Evolutionary conservation across 1,139 yeast genomes (phyloP).

Genomic region (Taphrina pruni): DNA sequence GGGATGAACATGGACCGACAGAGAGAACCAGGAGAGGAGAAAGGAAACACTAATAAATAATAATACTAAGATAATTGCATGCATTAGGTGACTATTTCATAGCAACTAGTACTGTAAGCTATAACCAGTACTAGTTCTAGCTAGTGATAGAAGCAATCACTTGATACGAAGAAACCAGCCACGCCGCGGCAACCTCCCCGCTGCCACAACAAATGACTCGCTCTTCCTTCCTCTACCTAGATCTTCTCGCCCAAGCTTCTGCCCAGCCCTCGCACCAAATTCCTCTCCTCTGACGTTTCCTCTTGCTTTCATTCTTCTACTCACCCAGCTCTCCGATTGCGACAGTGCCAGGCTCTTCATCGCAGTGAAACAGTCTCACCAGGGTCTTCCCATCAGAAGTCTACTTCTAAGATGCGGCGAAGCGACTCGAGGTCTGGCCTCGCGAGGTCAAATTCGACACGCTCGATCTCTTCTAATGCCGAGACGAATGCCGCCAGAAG

Average conservation of each 20-base stretch:
- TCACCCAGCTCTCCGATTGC: neutral
- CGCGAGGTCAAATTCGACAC: constrained; percentile 26
- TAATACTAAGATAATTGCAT: too few species aligned
- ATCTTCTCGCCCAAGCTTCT: neutral
- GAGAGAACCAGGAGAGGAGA: too few species aligned
- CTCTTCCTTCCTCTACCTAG: neutral
- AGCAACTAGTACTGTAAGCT: too few species aligned
- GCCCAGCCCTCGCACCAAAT: neutral
- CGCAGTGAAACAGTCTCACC: too few species aligned
- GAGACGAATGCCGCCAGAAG: constrained; percentile 28
- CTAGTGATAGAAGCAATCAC: neutral
- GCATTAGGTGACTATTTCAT: neutral
- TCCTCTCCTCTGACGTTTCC: neutral
- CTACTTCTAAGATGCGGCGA: constrained; percentile 8
- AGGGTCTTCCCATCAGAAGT: too few species aligned
- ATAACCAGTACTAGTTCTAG: too few species aligned
- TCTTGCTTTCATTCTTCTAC: neutral
- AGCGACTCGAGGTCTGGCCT: constrained; percentile 26
- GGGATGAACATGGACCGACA: too few species aligned
- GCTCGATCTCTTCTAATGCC: constrained; percentile 33
- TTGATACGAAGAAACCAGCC: neutral
- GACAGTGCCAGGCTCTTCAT: too few species aligned
- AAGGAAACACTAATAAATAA: too few species aligned
- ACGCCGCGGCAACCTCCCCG: neutral
- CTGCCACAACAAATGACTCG: neutral